Percentiles rank a stretch among this genome's conserved stretches.
phyloP scores from a whole-genome alignment of 2,329 filamentous ascomycete genomes.

The Mycosphaerella arachidis region DNA sequence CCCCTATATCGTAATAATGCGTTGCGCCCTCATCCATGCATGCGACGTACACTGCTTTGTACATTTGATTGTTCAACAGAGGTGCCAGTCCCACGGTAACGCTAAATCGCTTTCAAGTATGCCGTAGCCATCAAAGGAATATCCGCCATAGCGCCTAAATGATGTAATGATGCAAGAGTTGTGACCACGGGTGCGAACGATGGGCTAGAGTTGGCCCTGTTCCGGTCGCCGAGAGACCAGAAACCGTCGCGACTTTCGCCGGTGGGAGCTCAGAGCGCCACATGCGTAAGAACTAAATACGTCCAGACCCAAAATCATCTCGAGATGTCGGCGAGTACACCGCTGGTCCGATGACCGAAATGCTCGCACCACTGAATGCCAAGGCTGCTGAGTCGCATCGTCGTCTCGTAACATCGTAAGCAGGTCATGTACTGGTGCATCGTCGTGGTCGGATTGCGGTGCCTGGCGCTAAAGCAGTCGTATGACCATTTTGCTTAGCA shows the following conservation, averaged over 20 bases:
- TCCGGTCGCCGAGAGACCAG: background rate
- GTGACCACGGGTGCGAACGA: background rate
- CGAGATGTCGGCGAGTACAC: background rate
- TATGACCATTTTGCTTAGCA: background rate
- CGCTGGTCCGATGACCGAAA: conserved; percentile 2
- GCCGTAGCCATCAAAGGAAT: background rate
- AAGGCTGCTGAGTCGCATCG: conserved; percentile 10
- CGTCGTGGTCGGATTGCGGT: background rate
- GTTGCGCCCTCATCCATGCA: background rate
- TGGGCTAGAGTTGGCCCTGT: background rate
- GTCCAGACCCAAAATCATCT: background rate
- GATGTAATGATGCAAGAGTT: background rate
- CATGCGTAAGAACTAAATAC: background rate
- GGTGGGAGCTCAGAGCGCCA: background rate
- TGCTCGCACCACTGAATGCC: background rate
- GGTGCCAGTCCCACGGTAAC: background rate
- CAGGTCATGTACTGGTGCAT: background rate
- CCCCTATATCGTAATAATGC: background rate
- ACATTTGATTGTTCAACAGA: background rate
- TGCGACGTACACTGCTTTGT: background rate
- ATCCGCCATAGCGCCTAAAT: background rate
- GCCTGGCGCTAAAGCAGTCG: background rate
- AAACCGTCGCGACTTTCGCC: background rate
- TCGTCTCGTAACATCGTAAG: conserved; percentile 4
- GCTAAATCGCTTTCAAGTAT: background rate